Conservation (phyloP, 2,329 filamentous ascomycete species). For the Fusarium tupiense region DNA sequence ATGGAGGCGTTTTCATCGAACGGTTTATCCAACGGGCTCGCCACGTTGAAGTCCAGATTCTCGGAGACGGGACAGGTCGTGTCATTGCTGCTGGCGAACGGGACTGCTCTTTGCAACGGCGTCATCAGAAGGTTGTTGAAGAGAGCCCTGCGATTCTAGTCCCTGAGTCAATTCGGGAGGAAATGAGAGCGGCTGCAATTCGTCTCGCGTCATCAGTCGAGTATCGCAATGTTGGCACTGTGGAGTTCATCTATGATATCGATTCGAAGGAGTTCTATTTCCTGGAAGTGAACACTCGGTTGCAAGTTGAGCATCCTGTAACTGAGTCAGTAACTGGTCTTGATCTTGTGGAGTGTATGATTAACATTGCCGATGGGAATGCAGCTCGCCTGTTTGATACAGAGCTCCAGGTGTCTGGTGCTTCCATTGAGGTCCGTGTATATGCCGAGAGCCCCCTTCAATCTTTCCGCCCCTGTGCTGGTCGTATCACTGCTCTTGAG, state of each 20-base stretch:
- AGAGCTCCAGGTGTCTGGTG: constrained; percentile 24
- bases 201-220: constrained; percentile 48
- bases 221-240: constrained; percentile 55
- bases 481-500: constrained; percentile 64
- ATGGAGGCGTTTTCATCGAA: constrained; percentile 54
- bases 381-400: constrained; percentile 28
- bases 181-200: constrained; percentile 52
- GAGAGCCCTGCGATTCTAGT: constrained; percentile 54
- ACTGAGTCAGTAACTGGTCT: constrained; percentile 81
- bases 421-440: constrained; percentile 52
- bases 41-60: constrained; percentile 62
- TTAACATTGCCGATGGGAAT: constrained; percentile 45
- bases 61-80: constrained; percentile 56
- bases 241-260: constrained; percentile 57
- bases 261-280: constrained; percentile 54
- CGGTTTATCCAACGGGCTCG: constrained; percentile 53
- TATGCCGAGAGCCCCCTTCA: constrained; percentile 64
- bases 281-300: constrained; percentile 59
- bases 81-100: constrained; percentile 56
- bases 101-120: constrained; percentile 61
- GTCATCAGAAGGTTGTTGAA: constrained; percentile 63
- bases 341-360: constrained; percentile 71
- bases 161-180: constrained; percentile 39
- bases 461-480: constrained; percentile 68
- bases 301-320: constrained; percentile 61